Conservation (phyloP, 2,329 filamentous ascomycete genomes). For the Mycosphaerelloides madeirae region DNA sequence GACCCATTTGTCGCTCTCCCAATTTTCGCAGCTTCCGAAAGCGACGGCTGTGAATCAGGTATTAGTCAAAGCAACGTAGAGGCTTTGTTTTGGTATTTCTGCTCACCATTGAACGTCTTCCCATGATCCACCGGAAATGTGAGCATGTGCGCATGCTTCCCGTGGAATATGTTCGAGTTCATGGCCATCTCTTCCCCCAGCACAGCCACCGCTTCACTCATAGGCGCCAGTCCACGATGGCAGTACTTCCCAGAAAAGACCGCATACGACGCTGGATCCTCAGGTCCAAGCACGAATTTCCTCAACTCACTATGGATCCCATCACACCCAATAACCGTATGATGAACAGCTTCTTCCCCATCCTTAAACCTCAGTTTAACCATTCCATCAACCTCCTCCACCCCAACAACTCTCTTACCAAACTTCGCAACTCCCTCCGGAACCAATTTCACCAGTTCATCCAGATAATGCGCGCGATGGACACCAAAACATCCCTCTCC, state of each 20-base stretch:
- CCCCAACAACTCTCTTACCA: slow-evolving; percentile 36
- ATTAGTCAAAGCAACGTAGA: background rate
- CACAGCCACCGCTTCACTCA: slow-evolving; percentile 45
- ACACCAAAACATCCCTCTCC: slow-evolving; percentile 24
- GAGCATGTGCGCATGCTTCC: slow-evolving; percentile 48
- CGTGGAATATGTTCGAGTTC: slow-evolving; percentile 39
- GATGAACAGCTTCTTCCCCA: slow-evolving; percentile 23
- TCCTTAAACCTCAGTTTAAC: slow-evolving; percentile 30
- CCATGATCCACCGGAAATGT: slow-evolving; percentile 46
- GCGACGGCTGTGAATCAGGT: slow-evolving; percentile 8
- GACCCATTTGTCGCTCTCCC: slow-evolving; percentile 10
- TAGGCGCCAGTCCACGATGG: slow-evolving; percentile 57
- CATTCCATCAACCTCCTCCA: slow-evolving; percentile 28
- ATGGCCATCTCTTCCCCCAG: slow-evolving; percentile 47
- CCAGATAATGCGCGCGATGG: slow-evolving; percentile 48
- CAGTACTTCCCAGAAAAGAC: slow-evolving; percentile 56
- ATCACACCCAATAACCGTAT: slow-evolving; percentile 31
- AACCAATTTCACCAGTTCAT: slow-evolving; percentile 47
- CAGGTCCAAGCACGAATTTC: slow-evolving; percentile 14
- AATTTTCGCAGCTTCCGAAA: slow-evolving; percentile 20
- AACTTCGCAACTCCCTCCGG: slow-evolving; percentile 36
- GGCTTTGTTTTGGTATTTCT: background rate
- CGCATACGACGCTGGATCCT: slow-evolving; percentile 42
- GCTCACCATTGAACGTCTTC: slow-evolving; percentile 13
- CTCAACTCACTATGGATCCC: slow-evolving; percentile 28